Evolutionary conservation across 2,329 filamentous ascomycete genomes (phyloP).

Genomic region (Cercospora sp.): DNA sequence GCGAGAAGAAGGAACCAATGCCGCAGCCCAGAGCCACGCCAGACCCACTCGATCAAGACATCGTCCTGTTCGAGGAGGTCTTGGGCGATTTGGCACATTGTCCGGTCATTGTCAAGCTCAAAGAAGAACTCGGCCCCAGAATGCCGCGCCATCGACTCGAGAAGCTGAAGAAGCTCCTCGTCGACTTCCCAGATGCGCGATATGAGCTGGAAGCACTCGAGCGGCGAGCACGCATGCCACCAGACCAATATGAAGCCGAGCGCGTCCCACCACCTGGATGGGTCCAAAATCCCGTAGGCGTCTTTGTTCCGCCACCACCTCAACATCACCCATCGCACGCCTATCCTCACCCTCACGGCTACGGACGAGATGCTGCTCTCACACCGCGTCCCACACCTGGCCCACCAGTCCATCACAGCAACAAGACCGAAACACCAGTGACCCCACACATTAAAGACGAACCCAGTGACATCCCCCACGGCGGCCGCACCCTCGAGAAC

Average conservation of each 20-base stretch:
- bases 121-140: slow-evolving; percentile 9
- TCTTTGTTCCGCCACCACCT: not conserved
- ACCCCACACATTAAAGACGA: slow-evolving; percentile 10
- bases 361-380: slow-evolving; percentile 3
- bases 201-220: slow-evolving; percentile 12
- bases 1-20: not conserved
- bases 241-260: slow-evolving; percentile 8
- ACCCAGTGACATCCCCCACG: not conserved
- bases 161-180: slow-evolving; percentile 12
- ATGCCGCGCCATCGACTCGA: slow-evolving; percentile 12
- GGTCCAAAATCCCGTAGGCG: slow-evolving; percentile 1
- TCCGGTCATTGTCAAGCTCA: slow-evolving; percentile 12
- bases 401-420: not conserved
- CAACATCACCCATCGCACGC: not conserved
- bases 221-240: slow-evolving; percentile 8
- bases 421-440: not conserved
- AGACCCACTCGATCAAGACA: slow-evolving; percentile 9
- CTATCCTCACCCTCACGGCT: not conserved
- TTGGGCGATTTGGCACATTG: slow-evolving; percentile 14
- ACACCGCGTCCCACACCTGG: slow-evolving; percentile 8
- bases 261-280: not conserved
- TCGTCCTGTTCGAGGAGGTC: slow-evolving; percentile 9
- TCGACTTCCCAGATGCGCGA: slow-evolving; percentile 11
- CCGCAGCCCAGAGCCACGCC: not conserved
- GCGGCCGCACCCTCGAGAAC: slow-evolving; percentile 14